Base-by-base conservation (phyloP, 768 basidiomycete species). In the Pleurotus pulmonarius region DNA sequence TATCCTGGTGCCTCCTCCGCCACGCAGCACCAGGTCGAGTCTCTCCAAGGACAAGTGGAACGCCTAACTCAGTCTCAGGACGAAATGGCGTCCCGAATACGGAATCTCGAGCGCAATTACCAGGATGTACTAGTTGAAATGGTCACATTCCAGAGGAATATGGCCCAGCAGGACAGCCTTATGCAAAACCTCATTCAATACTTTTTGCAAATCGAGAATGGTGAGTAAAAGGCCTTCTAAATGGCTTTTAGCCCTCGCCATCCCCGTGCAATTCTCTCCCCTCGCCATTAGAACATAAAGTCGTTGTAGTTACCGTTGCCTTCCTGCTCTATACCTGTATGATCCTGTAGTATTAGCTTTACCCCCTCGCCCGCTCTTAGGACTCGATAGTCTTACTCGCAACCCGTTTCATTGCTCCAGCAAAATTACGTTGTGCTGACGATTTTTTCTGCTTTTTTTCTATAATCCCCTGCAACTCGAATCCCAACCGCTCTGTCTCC, bases 171-270 rank as follows among this genome's bases (percentile, higher is more conserved):
- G 74, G 93, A 95, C 62, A 83, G 83, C 41, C 68, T 93, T 55
- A 87, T 92, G 83, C 88, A 92, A 70, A 84, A 82, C 62, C 66
- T 94, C 58, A 86, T 94, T 62, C 84, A 87, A 57, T 91, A 90
- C 72, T 88, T 91, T 69, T 73, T 94, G 62, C 84, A 87, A 61
- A 72, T 81, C 60, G 90, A 91, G 72, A 75, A 70, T 57, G 67
- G 73, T 73, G 69, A 75, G 69, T 74, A 64, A 65, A 52, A 51
- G 38, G 46, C 18, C 24, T 57, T 48, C 24, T 38, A 20, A 34
- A 34, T 49, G 26, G 26, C 18, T 58, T 57, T 39, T 24, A 34
- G 29, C 29, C 29, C 29, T 34, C 29, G 29, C 29, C 29, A 34
- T 34, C 29, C 29, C 29, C 29, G 29, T 34, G 29, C 29, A 34